Base-by-base conservation (phyloP, 2,329 filamentous ascomycete genomes). In the Botrytis porri region DNA sequence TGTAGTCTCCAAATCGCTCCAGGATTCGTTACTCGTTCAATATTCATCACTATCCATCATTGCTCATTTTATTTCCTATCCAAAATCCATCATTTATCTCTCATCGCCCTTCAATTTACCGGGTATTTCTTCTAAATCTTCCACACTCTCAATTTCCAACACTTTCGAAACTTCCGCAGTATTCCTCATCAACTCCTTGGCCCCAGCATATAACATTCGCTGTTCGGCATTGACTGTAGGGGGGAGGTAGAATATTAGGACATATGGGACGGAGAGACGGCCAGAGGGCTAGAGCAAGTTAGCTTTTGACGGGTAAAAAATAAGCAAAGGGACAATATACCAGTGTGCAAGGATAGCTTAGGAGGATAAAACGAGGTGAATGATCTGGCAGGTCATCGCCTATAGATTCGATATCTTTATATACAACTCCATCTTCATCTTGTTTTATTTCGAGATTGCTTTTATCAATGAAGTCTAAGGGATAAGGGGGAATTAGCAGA, bases 171-270 rank as follows among this genome's bases (percentile, higher is more conserved):
- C 95, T 84, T 98, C 94, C 74, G 93, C 93, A 71, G 93, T 97
- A 80, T 93, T 97, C 76, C 95, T 90, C 92, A 98, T 94, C 82
- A 98, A 84, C 84, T 99, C 96, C 83, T 98, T 97, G 61, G 96
- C 96, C 57, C 95, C 93, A 43, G 96, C 96, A 82, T 98, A 99
- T 81, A 96, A 85, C 96, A 98, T 98, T 77, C 93, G 90, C 80
- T 92, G 85, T 80, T 95, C 93, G 77, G 88, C 89, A 82, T 97
- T 98, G 84, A 93, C 96, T 66, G 95, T 98, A 69, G 91, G 92
- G 12, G 96, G 96, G 35, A 98, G 89, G 84, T 97, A 98, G 85
- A 97, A 98, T 35, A 99, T 84, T 81, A 98, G 89, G 64, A 98
- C 94, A 82, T 99, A 99, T 16, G 96, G 96, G 4, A 97, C 94